Percentiles rank a stretch among this genome's conserved stretches.
These are phyloP conservation scores for Cavenderia fasciculata DNA, from an alignment of 78 protist species.

Conservation along the genomic window DNA sequence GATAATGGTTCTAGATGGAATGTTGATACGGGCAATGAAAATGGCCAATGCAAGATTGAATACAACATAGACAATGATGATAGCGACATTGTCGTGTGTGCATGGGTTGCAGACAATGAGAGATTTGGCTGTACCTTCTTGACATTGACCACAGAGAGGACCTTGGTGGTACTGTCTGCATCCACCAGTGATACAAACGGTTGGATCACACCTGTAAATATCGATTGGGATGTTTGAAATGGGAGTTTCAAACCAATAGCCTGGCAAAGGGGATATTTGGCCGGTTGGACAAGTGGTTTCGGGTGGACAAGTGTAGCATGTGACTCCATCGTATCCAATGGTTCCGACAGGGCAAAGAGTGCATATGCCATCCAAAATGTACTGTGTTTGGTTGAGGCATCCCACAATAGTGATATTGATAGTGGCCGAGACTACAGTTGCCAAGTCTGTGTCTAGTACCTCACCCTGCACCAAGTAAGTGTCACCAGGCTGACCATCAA, in stretches of 20 bases:
- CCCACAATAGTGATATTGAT: neutral
- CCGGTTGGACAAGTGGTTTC: neutral
- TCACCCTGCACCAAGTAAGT: neutral
- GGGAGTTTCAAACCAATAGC: constrained; percentile 30
- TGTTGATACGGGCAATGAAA: neutral
- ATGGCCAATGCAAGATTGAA: neutral
- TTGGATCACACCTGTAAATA: constrained; percentile 9
- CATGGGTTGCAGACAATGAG: neutral
- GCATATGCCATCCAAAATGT: neutral
- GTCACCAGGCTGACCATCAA: neutral
- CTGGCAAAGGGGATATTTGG: neutral
- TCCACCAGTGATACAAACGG: neutral
- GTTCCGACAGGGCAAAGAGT: neutral
- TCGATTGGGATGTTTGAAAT: neutral
- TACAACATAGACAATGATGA: neutral
- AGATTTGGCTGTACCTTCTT: neutral
- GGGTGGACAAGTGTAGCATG: neutral
- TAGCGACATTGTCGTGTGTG: neutral
- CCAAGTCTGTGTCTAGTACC: neutral
- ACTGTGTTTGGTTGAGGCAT: neutral
- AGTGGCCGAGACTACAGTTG: neutral
- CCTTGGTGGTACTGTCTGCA: neutral
- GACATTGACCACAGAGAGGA: constrained; percentile 1
- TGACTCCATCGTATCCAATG: constrained; percentile 11
- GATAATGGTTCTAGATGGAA: neutral